These are phyloP conservation scores for Xerophyta viscosa DNA, from an alignment of 106 monocot genomes.

Conservation along the genomic window DNA sequence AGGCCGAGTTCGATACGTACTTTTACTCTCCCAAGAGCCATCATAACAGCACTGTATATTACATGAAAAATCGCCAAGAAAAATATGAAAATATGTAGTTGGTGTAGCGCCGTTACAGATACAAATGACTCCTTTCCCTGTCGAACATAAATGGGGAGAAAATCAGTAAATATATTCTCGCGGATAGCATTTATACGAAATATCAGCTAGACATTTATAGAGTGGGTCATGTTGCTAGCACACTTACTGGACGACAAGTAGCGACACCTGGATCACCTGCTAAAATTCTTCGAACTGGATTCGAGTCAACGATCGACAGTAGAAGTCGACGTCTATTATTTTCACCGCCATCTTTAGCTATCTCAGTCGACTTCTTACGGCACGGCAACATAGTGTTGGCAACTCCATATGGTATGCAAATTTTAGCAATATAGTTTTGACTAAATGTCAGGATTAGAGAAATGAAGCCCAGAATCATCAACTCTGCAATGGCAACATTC, in stretches of 20 bases:
- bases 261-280: not conserved
- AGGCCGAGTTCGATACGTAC: conserved; percentile 11
- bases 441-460: conserved; percentile 77
- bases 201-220: not conserved
- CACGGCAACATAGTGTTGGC: conserved; percentile 84
- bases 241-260: not conserved
- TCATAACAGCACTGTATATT: conserved; percentile 44
- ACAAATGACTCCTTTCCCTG: conserved; percentile 76
- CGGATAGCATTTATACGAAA: not conserved
- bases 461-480: conserved; percentile 96
- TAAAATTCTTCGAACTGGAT: not conserved
- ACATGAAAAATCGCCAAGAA: conserved; percentile 79
- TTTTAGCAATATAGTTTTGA: conserved; percentile 59
- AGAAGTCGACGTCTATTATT: not conserved
- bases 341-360: conserved; percentile 8
- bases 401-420: conserved; percentile 53
- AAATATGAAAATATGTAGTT: conserved; percentile 86
- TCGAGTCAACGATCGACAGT: not conserved
- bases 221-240: too few relatives aligned
- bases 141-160: not conserved
- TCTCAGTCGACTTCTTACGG: not conserved
- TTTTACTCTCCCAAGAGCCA: conserved; percentile 73
- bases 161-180: too few relatives aligned
- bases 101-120: conserved; percentile 47
- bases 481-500: conserved; percentile 49